Conservation (phyloP, 164 flowering plant genomes). For the Liriodendron chinense region DNA sequence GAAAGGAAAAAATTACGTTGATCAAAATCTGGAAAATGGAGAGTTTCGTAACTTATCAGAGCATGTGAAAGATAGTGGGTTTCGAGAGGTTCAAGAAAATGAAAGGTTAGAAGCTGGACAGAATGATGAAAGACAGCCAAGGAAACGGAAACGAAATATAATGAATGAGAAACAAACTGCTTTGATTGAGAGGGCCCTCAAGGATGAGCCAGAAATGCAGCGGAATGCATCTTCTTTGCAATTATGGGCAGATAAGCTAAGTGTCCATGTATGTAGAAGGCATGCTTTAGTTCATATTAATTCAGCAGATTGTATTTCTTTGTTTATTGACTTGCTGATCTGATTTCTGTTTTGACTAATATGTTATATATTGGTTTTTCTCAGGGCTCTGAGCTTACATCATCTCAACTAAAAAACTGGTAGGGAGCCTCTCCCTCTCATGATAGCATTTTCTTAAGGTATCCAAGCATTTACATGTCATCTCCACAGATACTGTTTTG, state of each 20-base stretch:
- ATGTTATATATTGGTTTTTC: conserved; percentile 13
- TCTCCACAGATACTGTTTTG: not conserved
- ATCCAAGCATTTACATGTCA: not conserved
- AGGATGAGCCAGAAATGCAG: conserved; percentile 94
- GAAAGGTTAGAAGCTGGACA: conserved; percentile 45
- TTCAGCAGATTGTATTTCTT: conserved; percentile 3
- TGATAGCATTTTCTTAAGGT: not conserved
- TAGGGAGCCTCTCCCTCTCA: conserved; percentile 25
- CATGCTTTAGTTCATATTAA: not conserved
- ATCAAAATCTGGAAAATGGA: conserved; percentile 33
- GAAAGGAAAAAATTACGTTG: conserved; percentile 42
- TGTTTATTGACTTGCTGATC: not conserved
- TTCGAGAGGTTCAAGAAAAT: conserved; percentile 35
- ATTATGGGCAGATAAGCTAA: conserved; percentile 81
- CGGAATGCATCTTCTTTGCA: conserved; percentile 63
- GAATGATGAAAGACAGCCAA: conserved; percentile 58
- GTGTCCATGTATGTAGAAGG: conserved; percentile 55
- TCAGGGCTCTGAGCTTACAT: conserved; percentile 93
- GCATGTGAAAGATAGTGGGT: conserved; percentile 33
- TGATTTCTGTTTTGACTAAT: not conserved
- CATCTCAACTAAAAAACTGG: conserved; percentile 91
- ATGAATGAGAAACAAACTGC: conserved; percentile 81
- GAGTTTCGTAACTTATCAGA: conserved; percentile 30
- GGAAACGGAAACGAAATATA: conserved; percentile 80
- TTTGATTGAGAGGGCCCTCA: conserved; percentile 70